These are phyloP conservation scores for Boletus vermiculosoides DNA, from an alignment of 768 basidiomycete genomes.

Conservation along the genomic window DNA sequence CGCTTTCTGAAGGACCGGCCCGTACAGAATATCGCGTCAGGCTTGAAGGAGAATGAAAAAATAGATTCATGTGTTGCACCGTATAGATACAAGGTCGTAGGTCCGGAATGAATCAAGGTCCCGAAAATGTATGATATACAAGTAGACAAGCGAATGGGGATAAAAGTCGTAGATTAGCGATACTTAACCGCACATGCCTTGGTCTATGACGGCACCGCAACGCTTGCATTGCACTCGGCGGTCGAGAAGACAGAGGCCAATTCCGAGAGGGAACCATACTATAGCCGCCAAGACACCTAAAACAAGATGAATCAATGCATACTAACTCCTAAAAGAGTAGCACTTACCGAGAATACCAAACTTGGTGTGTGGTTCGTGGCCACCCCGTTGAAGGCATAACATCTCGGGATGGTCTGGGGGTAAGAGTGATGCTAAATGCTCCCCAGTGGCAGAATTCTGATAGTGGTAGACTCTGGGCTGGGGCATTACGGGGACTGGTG, in stretches of 20 bases:
- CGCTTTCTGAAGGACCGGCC: neutral
- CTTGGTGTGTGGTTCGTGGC: conserved; percentile 59
- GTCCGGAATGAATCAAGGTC: neutral
- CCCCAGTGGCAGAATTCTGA: conserved; percentile 57
- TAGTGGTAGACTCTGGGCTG: conserved; percentile 66
- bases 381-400: conserved; percentile 77
- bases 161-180: neutral
- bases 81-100: conserved; percentile 17
- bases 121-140: neutral
- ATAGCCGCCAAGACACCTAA: conserved; percentile 78
- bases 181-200: conserved; percentile 35
- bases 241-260: conserved; percentile 77
- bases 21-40: neutral
- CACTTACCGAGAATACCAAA: conserved; percentile 70
- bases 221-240: conserved; percentile 61
- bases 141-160: neutral
- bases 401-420: conserved; percentile 82
- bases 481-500: conserved; percentile 34
- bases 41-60: neutral
- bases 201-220: conserved; percentile 42
- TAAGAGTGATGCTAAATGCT: conserved; percentile 58
- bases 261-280: conserved; percentile 83
- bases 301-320: neutral
- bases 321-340: neutral
- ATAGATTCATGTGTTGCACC: conserved; percentile 3